Conservation (phyloP, 108 stramenopile species). For the Cylindrotheca closterium region DNA sequence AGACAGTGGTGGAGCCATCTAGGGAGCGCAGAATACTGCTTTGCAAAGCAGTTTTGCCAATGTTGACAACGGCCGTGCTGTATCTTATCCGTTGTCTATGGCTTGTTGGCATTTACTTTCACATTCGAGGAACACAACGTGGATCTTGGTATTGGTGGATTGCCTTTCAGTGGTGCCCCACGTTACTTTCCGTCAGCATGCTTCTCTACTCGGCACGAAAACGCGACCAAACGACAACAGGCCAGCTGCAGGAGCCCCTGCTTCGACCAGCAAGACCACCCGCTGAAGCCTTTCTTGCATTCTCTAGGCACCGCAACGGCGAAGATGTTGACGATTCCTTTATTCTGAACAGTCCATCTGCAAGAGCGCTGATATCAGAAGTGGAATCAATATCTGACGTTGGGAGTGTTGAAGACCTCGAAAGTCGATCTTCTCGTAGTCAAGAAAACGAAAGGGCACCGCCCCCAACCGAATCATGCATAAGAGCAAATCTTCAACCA, state of each 20-base stretch:
- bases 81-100: constrained; percentile 12
- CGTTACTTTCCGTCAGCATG: constrained; percentile 5
- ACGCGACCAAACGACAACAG: constrained; percentile 13
- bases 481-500: no score
- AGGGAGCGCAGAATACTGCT: constrained; percentile 5
- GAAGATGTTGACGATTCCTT: constrained; percentile 28
- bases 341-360: constrained; percentile 4
- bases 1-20: constrained; percentile 11
- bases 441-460: no score
- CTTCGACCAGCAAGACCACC: constrained; percentile 22
- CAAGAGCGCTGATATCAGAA: no score
- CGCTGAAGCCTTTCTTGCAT: constrained; percentile 31
- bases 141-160: constrained; percentile 32
- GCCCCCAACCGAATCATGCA: no score
- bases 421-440: no score
- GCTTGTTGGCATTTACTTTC: constrained; percentile 12
- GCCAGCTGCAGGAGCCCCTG: constrained; percentile 9
- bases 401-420: no score
- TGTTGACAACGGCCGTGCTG: constrained; percentile 12
- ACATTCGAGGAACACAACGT: background rate
- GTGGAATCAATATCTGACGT: background rate
- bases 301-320: constrained; percentile 16
- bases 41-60: constrained; percentile 23
- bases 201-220: constrained; percentile 30
- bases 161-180: constrained; percentile 28